Evolutionary conservation across 2,329 filamentous ascomycete species (phyloP), one percentile per base, ranked within the genome.

Genomic region (Apiospora koreana): DNA sequence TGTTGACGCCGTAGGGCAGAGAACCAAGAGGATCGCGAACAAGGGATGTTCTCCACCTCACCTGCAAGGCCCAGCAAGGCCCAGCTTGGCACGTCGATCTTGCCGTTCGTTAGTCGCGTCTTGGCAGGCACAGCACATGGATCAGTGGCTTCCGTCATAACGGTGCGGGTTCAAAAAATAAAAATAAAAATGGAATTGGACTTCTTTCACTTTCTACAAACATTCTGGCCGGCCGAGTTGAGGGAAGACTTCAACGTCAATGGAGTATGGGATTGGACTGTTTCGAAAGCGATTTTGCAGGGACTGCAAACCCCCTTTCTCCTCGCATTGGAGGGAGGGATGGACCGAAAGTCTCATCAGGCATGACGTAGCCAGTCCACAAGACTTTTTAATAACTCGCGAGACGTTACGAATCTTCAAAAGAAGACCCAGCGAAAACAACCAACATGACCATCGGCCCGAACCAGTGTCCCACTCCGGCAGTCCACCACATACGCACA

Each of bases 121-220:
- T 62, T 62, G 54, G 54, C 54, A 62, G 54, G 54, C 54, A 62
- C 54, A n/a, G 28, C 31, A 12, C 54, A 58, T 58, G 50, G 50
- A 31, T n/a, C 50, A 35, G 10, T 10, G 28, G 16, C 28, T 58
- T 35, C 50, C 48, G 48, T 54, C 48, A 54, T 58, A 4, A 31
- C 50, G 50, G 23, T 6, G 28, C 50, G 50, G 16, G 2, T 31
- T 35, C n/a, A n/a, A n/a, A n/a, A n/a, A 10, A 41, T 2, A 41
- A 41, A 41, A 12, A 41, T 41, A 25, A 2, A 54, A 54, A 28
- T 54, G 25, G 14, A 28, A 16, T 28, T 54, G 48, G 48, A n/a
- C n/a, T n/a, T 28, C 25, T 54, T 54, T 14, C 48, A 14, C 25
- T 18, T 35, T 35, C 8, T 35, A 3, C 48, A 16, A 16, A 43